Conservation (phyloP, 2,329 filamentous ascomycete genomes). For the Xylariaceae sp. region DNA sequence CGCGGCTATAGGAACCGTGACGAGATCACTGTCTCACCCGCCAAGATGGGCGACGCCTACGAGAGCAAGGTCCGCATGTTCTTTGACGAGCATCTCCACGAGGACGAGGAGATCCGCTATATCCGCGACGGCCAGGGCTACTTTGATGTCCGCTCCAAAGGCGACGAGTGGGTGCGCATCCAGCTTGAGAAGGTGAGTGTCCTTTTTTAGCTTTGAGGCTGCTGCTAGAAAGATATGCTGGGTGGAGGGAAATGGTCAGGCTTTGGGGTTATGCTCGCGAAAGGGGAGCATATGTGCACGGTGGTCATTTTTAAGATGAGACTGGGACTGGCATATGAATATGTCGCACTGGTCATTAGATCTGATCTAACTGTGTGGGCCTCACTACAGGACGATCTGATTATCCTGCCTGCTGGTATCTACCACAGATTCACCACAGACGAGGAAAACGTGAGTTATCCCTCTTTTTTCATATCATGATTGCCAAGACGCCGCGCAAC, state of each 20-base stretch:
- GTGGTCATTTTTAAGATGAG: neutral
- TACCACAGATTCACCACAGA: constrained; percentile 98
- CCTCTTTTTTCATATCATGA: neutral
- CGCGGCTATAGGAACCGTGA: constrained; percentile 94
- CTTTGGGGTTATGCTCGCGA: neutral
- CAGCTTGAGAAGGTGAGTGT: constrained; percentile 71
- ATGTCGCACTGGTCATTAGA: neutral
- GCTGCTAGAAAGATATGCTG: too few species aligned
- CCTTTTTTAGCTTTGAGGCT: neutral
- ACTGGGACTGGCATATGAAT: neutral
- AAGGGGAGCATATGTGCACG: neutral
- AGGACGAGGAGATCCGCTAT: constrained; percentile 98
- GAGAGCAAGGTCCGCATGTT: constrained; percentile 94
- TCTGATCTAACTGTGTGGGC: constrained; percentile 4
- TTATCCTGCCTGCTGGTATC: constrained; percentile 92
- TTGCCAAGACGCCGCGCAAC: neutral
- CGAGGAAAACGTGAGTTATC: constrained; percentile 76
- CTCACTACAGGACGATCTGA: constrained; percentile 70
- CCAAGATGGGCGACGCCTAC: constrained; percentile 83
- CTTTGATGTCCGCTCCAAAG: constrained; percentile 86
- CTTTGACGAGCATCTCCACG: constrained; percentile 94
- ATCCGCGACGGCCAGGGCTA: constrained; percentile 87
- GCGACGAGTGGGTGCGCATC: constrained; percentile 90
- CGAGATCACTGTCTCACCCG: constrained; percentile 86
- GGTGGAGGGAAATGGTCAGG: neutral